Evolutionary conservation across 768 basidiomycete genomes (phyloP).

Genomic region (Boletus pseudo-olivaceus): DNA sequence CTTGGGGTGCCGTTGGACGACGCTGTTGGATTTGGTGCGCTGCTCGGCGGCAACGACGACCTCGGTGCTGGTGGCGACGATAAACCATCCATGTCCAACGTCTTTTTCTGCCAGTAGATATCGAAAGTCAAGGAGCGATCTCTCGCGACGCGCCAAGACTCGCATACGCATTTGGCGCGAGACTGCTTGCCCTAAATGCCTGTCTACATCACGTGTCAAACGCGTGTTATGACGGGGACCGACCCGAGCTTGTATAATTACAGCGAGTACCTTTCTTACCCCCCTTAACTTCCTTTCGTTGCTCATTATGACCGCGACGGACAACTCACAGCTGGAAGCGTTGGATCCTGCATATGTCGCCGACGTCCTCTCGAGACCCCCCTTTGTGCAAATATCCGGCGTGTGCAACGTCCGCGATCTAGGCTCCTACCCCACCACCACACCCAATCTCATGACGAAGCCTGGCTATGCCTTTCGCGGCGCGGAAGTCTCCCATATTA

Average conservation of each 20-base stretch:
- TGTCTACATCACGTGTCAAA: slow-evolving; percentile 8
- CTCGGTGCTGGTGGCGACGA: slow-evolving; percentile 55
- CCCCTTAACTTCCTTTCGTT: background rate
- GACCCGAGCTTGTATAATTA: background rate
- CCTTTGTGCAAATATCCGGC: slow-evolving; percentile 68
- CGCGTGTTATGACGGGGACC: slow-evolving; percentile 6
- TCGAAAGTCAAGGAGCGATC: slow-evolving; percentile 7
- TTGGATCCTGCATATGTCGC: slow-evolving; percentile 65
- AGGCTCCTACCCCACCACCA: slow-evolving; percentile 54
- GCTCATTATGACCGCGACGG: slow-evolving; percentile 19
- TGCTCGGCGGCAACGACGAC: slow-evolving; percentile 53
- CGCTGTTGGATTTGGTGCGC: slow-evolving; percentile 38
- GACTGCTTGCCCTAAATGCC: slow-evolving; percentile 41
- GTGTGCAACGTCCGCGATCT: slow-evolving; percentile 76
- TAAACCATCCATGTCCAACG: slow-evolving; percentile 55
- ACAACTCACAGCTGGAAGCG: slow-evolving; percentile 45
- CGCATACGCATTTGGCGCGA: slow-evolving; percentile 33
- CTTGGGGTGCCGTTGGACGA: slow-evolving; percentile 36
- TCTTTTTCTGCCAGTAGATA: slow-evolving; percentile 7
- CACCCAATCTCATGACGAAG: slow-evolving; percentile 51
- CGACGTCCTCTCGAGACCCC: slow-evolving; percentile 60
- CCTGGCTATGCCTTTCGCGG: slow-evolving; percentile 60
- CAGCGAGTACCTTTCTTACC: background rate
- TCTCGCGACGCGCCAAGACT: slow-evolving; percentile 24
- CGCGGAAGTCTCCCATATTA: slow-evolving; percentile 70